Evolutionary conservation across 164 flowering plant genomes (phyloP).

Genomic region (Platanus orientalis): DNA sequence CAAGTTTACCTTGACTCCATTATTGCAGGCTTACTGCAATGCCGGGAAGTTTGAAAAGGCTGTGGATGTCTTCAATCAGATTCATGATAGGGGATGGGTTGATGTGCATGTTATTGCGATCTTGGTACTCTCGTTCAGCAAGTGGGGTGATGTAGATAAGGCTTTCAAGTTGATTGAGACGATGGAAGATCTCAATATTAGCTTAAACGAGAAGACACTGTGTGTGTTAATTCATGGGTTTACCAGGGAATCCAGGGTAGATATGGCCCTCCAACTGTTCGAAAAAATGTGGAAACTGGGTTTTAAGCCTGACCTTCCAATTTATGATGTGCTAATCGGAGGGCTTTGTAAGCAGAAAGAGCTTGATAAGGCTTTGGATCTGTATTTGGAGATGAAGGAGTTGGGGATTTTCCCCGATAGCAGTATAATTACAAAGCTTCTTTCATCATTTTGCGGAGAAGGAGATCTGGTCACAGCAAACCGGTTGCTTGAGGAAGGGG

Average conservation of each 20-base stretch:
- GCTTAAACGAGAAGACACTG: slow-evolving; percentile 62
- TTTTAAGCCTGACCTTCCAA: slow-evolving; percentile 37
- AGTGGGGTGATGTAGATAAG: slow-evolving; percentile 68
- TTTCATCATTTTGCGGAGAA: slow-evolving; percentile 36
- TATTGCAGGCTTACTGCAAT: slow-evolving; percentile 68
- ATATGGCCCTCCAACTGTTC: slow-evolving; percentile 57
- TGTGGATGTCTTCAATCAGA: slow-evolving; percentile 44
- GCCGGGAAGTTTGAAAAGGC: slow-evolving; percentile 56
- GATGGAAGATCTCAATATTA: slow-evolving; percentile 42
- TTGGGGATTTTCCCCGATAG: slow-evolving; percentile 53
- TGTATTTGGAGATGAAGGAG: slow-evolving; percentile 60
- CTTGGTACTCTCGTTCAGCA: slow-evolving; percentile 53
- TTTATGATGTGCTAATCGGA: slow-evolving; percentile 68
- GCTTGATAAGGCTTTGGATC: slow-evolving; percentile 40
- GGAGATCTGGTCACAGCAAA: slow-evolving; percentile 25
- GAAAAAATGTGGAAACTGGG: slow-evolving; percentile 59
- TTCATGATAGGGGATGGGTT: slow-evolving; percentile 52
- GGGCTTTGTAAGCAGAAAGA: slow-evolving; percentile 59
- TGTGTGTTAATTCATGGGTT: slow-evolving; percentile 72
- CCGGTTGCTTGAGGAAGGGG: slow-evolving; percentile 25
- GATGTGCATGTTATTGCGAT: slow-evolving; percentile 56
- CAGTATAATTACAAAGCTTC: slow-evolving; percentile 35
- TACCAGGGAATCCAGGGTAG: slow-evolving; percentile 44
- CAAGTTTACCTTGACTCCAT: slow-evolving; percentile 63
- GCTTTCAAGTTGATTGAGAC: slow-evolving; percentile 60